Evolutionary conservation across 768 basidiomycete genomes (phyloP).

Genomic region (Phaeolepiota aurea): DNA sequence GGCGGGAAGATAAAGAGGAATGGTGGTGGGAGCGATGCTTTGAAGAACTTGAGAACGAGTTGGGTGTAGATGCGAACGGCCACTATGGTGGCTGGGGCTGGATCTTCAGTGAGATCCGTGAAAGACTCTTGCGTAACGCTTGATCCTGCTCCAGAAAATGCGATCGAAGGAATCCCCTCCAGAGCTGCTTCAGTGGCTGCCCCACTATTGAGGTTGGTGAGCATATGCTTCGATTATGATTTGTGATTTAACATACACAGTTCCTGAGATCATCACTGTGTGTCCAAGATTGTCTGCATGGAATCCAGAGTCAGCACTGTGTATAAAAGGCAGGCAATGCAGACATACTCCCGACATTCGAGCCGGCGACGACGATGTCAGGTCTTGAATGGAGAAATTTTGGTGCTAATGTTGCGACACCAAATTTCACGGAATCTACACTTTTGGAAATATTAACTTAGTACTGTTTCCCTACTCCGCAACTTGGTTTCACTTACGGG

Average conservation of each 20-base stretch:
- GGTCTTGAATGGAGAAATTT: constrained; percentile 28
- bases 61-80: constrained; percentile 34
- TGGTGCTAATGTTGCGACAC: constrained; percentile 37
- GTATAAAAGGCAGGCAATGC: not conserved
- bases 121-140: constrained; percentile 35
- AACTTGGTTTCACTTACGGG: constrained; percentile 14
- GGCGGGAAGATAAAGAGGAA: constrained; percentile 3
- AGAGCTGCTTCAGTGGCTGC: constrained; percentile 40
- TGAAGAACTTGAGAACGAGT: constrained; percentile 31
- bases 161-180: constrained; percentile 41
- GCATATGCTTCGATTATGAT: no score
- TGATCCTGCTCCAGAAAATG: constrained; percentile 33
- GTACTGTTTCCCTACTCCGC: not conserved
- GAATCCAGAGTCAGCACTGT: not conserved
- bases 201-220: no score
- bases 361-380: constrained; percentile 38
- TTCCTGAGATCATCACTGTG: constrained; percentile 28
- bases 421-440: constrained; percentile 25
- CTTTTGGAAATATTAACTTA: constrained; percentile 1
- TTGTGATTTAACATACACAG: constrained; percentile 22
- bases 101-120: constrained; percentile 33
- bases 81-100: constrained; percentile 21
- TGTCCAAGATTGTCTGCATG: constrained; percentile 6
- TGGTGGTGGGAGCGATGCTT: constrained; percentile 19
- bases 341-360: constrained; percentile 34